These are phyloP conservation scores for Rhizophagus prolifer DNA, from an alignment of 192 early-diverging fungal species.

Conservation along the genomic window DNA sequence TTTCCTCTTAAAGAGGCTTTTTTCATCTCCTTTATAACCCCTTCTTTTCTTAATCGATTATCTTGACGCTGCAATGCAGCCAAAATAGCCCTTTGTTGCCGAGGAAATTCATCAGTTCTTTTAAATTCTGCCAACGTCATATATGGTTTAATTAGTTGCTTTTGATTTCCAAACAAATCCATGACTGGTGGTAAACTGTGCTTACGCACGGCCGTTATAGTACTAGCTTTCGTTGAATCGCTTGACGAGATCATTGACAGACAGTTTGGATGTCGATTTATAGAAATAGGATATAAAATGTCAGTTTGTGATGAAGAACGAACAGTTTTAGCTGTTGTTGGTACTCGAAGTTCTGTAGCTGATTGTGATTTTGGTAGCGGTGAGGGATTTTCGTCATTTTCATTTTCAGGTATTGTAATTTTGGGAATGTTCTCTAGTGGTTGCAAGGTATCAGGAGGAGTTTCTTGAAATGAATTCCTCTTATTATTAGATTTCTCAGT, in stretches of 20 bases:
- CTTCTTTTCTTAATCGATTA: constrained; percentile 36
- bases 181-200: constrained; percentile 11
- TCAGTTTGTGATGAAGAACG: not conserved
- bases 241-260: not conserved
- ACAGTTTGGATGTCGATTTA: not conserved
- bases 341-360: not conserved
- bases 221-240: not conserved
- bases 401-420: not conserved
- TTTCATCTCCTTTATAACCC: constrained; percentile 36
- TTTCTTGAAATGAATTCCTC: not conserved
- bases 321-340: too few species aligned
- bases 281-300: not conserved
- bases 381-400: not conserved
- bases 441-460: too few species aligned
- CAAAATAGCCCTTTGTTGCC: constrained; percentile 36
- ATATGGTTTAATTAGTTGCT: constrained; percentile 34
- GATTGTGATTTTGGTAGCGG: not conserved
- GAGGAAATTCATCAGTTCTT: constrained; percentile 39
- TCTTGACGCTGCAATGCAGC: constrained; percentile 42
- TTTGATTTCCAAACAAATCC: constrained; percentile 12
- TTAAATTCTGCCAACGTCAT: constrained; percentile 44
- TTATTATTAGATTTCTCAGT: too few species aligned
- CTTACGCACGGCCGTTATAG: not conserved
- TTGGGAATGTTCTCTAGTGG: not conserved
- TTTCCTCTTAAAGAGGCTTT: constrained; percentile 45